Conservation (phyloP, 345 rosid genomes). For the Eucalyptus microcorys region DNA sequence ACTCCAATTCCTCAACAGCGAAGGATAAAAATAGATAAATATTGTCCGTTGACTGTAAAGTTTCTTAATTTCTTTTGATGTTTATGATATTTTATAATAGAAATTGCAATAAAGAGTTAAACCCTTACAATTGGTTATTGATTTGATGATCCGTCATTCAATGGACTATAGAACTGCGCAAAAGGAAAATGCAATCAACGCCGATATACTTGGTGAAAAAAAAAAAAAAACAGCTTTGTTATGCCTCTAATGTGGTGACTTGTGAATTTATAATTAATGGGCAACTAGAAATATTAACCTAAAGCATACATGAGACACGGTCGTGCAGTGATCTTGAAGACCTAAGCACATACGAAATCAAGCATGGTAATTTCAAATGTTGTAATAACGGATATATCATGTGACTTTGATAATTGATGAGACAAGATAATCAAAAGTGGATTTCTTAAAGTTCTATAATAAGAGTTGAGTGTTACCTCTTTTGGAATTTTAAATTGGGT, state of each 20-base stretch:
- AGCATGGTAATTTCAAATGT: background rate
- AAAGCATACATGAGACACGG: background rate
- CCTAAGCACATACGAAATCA: background rate
- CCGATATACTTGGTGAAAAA: too few relatives aligned
- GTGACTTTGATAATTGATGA: background rate
- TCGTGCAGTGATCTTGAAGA: background rate
- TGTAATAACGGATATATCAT: background rate
- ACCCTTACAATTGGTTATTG: background rate
- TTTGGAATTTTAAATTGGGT: background rate
- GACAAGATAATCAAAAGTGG: background rate
- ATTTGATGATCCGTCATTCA: too few relatives aligned
- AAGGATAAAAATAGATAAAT: background rate
- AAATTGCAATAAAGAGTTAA: background rate
- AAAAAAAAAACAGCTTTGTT: background rate
- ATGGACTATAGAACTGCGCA: background rate
- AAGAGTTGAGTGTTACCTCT: background rate
- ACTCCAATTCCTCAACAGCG: background rate
- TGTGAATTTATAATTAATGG: background rate
- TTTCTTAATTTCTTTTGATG: background rate
- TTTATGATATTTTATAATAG: background rate
- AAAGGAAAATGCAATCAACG: background rate
- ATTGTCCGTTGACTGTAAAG: accelerated
- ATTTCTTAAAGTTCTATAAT: background rate
- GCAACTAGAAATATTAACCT: background rate
- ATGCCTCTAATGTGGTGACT: background rate